phyloP scores from a whole-genome alignment of 345 rosid genomes.

The Microcos paniculata region DNA sequence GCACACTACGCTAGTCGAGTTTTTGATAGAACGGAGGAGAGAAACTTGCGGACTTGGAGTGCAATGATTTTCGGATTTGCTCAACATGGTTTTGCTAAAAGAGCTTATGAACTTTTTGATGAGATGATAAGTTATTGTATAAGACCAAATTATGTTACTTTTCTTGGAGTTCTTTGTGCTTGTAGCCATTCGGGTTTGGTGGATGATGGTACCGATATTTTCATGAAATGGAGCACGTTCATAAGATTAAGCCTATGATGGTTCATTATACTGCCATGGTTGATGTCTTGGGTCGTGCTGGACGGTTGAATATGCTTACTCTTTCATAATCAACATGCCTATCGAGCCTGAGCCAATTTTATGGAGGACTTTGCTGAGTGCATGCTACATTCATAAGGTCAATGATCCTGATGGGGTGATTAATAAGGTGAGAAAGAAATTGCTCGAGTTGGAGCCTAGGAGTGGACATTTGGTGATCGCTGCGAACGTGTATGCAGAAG shows the following conservation, averaged over 20 bases:
- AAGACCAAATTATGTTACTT: conserved; percentile 74
- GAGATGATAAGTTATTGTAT: conserved; percentile 45
- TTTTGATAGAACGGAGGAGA: conserved; percentile 52
- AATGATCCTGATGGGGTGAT: conserved; percentile 41
- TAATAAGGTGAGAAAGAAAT: conserved; percentile 48
- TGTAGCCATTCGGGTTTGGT: conserved; percentile 81
- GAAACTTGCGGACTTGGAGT: conserved; percentile 89
- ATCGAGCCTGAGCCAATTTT: conserved; percentile 54
- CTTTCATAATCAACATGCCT: conserved; percentile 52
- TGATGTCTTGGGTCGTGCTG: conserved; percentile 76
- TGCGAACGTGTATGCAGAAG: conserved; percentile 75
- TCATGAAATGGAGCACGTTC: conserved; percentile 56
- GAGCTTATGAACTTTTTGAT: conserved; percentile 54
- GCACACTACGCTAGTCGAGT: conserved; percentile 46
- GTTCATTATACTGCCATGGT: conserved; percentile 78
- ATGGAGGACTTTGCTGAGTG: conserved; percentile 75
- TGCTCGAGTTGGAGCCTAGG: conserved; percentile 72
- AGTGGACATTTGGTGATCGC: conserved; percentile 73
- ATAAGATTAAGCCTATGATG: conserved; percentile 70
- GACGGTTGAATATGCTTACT: conserved; percentile 64
- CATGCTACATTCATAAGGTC: conserved; percentile 49
- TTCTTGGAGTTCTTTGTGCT: conserved; percentile 82
- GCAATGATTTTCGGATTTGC: conserved; percentile 91
- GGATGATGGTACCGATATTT: conserved; percentile 62
- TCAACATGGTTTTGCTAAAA: conserved; percentile 65